Conservation (phyloP, 2,329 filamentous ascomycete species). For the Xylaria multiplex region DNA sequence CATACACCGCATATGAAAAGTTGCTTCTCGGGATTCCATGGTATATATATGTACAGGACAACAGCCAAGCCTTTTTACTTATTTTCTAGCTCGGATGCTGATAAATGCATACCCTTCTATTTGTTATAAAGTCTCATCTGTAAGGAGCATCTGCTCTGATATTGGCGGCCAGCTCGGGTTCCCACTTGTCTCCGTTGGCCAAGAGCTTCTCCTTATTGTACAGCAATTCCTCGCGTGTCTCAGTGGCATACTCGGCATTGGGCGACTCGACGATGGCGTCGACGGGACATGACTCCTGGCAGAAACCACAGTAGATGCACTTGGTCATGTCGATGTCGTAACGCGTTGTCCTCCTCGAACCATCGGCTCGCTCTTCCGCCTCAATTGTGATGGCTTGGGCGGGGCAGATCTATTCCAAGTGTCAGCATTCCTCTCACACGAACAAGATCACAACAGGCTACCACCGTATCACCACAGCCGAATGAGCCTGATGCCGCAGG, state of each 20-base stretch:
- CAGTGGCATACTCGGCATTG: constrained; percentile 71
- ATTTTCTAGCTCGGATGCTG: neutral
- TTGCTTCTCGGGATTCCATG: constrained; percentile 32
- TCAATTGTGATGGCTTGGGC: constrained; percentile 99
- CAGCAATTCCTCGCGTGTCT: constrained; percentile 87
- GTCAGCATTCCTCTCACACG: constrained; percentile 19
- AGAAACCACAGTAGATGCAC: constrained; percentile 99
- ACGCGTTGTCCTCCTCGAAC: constrained; percentile 91
- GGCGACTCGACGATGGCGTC: constrained; percentile 82
- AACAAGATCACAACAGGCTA: neutral
- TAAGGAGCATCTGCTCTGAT: constrained; percentile 95
- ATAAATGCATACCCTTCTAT: neutral
- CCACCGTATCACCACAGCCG: neutral
- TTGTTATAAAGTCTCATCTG: constrained; percentile 62
- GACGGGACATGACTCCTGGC: constrained; percentile 98
- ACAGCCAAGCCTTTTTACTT: constrained; percentile 2
- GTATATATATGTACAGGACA: constrained; percentile 35
- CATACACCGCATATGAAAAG: constrained; percentile 33
- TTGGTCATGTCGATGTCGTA: constrained; percentile 99
- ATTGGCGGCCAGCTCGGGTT: constrained; percentile 91
- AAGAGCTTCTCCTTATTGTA: constrained; percentile 98
- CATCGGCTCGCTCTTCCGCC: constrained; percentile 96
- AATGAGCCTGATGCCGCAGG: neutral
- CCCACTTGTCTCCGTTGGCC: constrained; percentile 94
- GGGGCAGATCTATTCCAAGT: constrained; percentile 78